Conservation (phyloP, 202 grass and related monocot genomes). For the Panicum virgatum region DNA sequence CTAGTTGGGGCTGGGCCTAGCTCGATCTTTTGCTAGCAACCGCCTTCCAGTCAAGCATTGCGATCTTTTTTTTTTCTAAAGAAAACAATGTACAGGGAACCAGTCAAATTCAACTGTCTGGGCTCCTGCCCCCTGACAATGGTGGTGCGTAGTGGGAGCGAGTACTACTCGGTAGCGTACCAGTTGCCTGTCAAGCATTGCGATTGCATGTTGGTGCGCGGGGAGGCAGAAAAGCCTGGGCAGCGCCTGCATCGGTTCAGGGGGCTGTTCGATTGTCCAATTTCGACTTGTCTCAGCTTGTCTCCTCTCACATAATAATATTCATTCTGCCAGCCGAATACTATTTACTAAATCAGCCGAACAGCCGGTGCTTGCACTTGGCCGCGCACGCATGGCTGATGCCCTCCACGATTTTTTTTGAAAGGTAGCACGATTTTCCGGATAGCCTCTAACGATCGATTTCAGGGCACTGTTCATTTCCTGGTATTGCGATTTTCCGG, state of each 20-base stretch:
- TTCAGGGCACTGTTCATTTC: background rate
- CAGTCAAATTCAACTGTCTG: conserved; percentile 48
- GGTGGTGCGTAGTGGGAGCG: background rate
- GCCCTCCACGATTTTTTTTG: background rate
- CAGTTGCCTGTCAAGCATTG: conserved; percentile 25
- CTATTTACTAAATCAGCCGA: no score
- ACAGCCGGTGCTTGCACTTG: conserved; percentile 36
- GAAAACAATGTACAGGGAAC: background rate
- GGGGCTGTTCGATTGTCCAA: no score
- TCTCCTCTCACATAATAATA: no score
- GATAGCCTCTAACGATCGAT: background rate
- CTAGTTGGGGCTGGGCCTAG: no score
- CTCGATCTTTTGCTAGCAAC: no score
- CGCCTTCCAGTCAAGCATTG: no score
- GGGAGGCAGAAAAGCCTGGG: conserved; percentile 29
- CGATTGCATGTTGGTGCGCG: conserved; percentile 4
- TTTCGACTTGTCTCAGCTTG: no score
- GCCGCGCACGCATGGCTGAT: conserved; percentile 16
- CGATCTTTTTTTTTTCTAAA: background rate
- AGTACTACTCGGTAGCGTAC: background rate
- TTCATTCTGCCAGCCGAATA: no score
- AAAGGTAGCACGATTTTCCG: background rate
- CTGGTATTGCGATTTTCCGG: background rate
- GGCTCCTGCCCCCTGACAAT: background rate
- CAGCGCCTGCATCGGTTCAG: conserved; percentile 30